Percentiles rank a stretch among this genome's conserved stretches.
phyloP scores from a whole-genome alignment of 306 rosid genomes.

The Carpinus fangiana region DNA sequence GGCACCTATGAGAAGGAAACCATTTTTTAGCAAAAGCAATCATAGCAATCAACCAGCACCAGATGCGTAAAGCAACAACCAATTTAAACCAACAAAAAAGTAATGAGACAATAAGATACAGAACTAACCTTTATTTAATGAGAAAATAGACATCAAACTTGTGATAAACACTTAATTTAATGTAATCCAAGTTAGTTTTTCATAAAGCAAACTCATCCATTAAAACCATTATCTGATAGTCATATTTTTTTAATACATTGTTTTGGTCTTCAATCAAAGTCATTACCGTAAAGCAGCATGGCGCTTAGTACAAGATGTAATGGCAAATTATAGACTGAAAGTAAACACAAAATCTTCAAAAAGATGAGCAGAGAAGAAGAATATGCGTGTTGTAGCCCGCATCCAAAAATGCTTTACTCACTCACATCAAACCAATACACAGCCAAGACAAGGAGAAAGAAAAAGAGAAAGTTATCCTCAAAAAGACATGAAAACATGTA shows the following conservation, averaged over 20 bases:
- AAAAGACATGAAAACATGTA: slow-evolving; percentile 23
- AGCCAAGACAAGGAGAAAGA: background rate
- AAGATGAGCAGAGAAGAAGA: background rate
- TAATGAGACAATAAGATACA: background rate
- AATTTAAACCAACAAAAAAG: slow-evolving; percentile 6
- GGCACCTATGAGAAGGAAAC: slow-evolving; percentile 48
- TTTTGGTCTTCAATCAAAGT: background rate
- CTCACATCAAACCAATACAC: background rate
- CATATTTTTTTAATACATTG: background rate
- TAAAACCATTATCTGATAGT: background rate
- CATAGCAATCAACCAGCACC: slow-evolving; percentile 19
- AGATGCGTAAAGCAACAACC: slow-evolving; percentile 5
- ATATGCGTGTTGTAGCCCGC: background rate
- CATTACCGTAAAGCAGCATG: background rate
- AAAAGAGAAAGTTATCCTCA: background rate
- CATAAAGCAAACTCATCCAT: background rate
- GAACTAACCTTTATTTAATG: slow-evolving; percentile 7
- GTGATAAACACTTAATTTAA: background rate
- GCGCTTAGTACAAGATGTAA: background rate
- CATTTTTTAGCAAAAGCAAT: background rate
- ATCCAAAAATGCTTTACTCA: background rate
- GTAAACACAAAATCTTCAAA: background rate
- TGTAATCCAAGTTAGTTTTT: background rate
- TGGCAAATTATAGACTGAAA: background rate
- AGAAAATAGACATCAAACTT: slow-evolving; percentile 5